Evolutionary conservation across 257 asterid species (phyloP).

Genomic region (Ocimum tenuiflorum): DNA sequence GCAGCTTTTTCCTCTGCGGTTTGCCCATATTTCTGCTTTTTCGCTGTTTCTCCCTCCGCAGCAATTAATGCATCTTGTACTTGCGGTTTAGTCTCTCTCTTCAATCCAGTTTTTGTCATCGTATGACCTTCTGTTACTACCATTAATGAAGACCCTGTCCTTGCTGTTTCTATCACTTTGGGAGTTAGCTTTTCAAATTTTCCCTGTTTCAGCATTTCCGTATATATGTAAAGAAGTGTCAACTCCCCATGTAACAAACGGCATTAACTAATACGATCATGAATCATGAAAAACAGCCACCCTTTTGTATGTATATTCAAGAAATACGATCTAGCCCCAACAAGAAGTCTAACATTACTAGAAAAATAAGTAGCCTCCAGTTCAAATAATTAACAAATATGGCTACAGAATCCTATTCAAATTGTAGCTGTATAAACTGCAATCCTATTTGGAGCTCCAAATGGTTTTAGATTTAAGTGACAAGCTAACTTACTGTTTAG

Average conservation of each 20-base stretch:
- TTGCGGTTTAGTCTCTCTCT: slow-evolving; percentile 18
- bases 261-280: background rate
- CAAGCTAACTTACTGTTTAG: background rate
- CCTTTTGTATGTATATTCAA: background rate
- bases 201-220: slow-evolving; percentile 41
- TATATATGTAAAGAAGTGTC: background rate
- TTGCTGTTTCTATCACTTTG: slow-evolving; percentile 29
- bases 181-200: slow-evolving; percentile 33
- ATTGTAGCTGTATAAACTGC: background rate
- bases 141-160: slow-evolving; percentile 40
- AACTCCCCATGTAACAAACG: background rate
- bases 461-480: background rate
- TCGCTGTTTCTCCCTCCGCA: slow-evolving; percentile 22
- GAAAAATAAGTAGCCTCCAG: background rate
- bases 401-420: background rate
- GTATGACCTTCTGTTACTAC: slow-evolving; percentile 23
- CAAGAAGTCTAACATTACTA: background rate
- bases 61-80: slow-evolving; percentile 34
- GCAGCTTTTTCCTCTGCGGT: slow-evolving; percentile 69
- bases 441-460: slow-evolving; percentile 2
- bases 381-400: background rate
- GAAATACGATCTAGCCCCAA: background rate
- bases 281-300: background rate
- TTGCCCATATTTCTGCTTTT: slow-evolving; percentile 11
- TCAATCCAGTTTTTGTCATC: slow-evolving; percentile 22